These are phyloP conservation scores for Cordyceps farinosa DNA, from an alignment of 2,329 filamentous ascomycete genomes.

Conservation along the genomic window DNA sequence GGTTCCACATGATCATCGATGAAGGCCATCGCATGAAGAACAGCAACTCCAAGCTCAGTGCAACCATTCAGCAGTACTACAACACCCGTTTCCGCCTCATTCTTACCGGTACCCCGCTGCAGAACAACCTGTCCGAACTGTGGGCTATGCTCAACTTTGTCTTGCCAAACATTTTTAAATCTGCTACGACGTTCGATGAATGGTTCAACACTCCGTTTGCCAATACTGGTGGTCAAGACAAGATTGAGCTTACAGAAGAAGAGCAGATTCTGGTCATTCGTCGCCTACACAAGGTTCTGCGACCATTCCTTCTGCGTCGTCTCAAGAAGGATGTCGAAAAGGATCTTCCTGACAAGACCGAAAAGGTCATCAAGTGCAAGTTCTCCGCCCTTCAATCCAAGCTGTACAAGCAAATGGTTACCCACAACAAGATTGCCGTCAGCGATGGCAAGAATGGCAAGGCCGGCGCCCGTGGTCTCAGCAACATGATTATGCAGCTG, in stretches of 20 bases:
- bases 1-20: slow-evolving; percentile 99
- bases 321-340: slow-evolving; percentile 99
- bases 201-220: slow-evolving; percentile 99
- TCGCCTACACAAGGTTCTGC: slow-evolving; percentile 94
- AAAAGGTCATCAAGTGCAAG: slow-evolving; percentile 98
- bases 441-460: slow-evolving; percentile 95
- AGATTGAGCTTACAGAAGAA: slow-evolving; percentile 99
- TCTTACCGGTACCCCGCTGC: slow-evolving; percentile 91
- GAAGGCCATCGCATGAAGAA: slow-evolving; percentile 99
- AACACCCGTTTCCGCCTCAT: slow-evolving; percentile 92
- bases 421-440: slow-evolving; percentile 89
- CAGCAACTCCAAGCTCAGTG: slow-evolving; percentile 89
- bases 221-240: slow-evolving; percentile 95
- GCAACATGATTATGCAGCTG: slow-evolving; percentile 99
- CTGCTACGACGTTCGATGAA: slow-evolving; percentile 96
- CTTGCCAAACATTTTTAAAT: slow-evolving; percentile 97
- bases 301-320: slow-evolving; percentile 95
- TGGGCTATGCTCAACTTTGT: slow-evolving; percentile 99
- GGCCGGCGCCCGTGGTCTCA: slow-evolving; percentile 87
- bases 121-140: slow-evolving; percentile 93
- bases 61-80: slow-evolving; percentile 93
- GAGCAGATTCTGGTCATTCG: slow-evolving; percentile 97
- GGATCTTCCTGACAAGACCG: slow-evolving; percentile 96
- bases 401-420: slow-evolving; percentile 96
- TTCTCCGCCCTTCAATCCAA: slow-evolving; percentile 92